phyloP scores from a whole-genome alignment of 1,139 yeast species.

The Hyphopichia burtonii region DNA sequence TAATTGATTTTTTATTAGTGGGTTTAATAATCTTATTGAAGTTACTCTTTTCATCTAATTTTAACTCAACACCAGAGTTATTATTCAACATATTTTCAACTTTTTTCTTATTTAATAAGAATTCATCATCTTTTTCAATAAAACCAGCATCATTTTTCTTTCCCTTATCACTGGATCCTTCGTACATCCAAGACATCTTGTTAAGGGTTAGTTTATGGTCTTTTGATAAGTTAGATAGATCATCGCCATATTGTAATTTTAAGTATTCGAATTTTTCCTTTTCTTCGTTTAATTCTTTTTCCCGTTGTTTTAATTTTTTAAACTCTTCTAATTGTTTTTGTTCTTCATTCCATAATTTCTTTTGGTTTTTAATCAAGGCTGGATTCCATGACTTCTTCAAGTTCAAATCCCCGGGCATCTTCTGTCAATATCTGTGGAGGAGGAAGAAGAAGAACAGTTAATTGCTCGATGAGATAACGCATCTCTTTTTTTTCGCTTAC shows the following conservation, averaged over 20 bases:
- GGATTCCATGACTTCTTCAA: conserved; percentile 97
- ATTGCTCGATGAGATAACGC: no score
- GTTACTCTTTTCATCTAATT: background rate
- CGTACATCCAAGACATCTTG: conserved; percentile 86
- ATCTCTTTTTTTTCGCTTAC: no score
- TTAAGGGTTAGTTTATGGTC: conserved; percentile 44
- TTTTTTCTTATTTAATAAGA: conserved; percentile 32
- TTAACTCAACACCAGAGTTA: background rate
- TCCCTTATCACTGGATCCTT: conserved; percentile 26
- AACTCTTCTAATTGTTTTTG: conserved; percentile 75
- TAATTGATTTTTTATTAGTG: conserved; percentile 7
- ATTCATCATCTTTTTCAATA: conserved; percentile 34
- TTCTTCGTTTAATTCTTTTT: conserved; percentile 64
- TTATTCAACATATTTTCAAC: conserved; percentile 31
- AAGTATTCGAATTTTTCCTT: conserved; percentile 60
- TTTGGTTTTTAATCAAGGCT: conserved; percentile 78
- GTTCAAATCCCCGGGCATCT: conserved; percentile 76
- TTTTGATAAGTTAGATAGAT: conserved; percentile 28
- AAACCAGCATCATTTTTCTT: conserved; percentile 27
- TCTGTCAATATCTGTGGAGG: no score
- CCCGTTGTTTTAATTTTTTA: conserved; percentile 61
- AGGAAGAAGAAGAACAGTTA: no score
- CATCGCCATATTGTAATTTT: conserved; percentile 48
- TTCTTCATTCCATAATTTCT: conserved; percentile 81
- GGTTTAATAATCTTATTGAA: background rate